Percentiles rank a stretch among this genome's conserved stretches.
Conservation (phyloP, 805 yeast species). For the Myxozyma neotropica region DNA sequence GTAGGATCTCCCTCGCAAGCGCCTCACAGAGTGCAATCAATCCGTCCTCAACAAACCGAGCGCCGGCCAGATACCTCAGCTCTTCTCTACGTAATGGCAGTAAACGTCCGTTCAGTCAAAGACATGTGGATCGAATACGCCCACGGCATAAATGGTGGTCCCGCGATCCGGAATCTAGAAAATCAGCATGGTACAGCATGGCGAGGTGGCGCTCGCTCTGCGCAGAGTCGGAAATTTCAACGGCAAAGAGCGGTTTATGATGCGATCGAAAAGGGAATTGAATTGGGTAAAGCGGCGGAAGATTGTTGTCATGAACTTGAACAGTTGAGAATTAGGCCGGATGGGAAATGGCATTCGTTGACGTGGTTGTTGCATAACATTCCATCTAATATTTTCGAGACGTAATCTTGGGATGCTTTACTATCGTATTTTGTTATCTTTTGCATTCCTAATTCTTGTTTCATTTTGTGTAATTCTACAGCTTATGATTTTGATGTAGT, state of each 20-base stretch:
- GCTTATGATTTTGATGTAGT: background rate
- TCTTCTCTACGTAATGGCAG: constrained; percentile 29
- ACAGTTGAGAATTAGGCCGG: constrained; percentile 19
- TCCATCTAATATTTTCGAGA: constrained; percentile 24
- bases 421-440: background rate
- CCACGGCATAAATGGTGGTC: constrained; percentile 30
- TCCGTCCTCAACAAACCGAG: background rate
- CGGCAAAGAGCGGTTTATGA: constrained; percentile 28
- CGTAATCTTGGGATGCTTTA: background rate
- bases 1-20: background rate
- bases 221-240: constrained; percentile 31
- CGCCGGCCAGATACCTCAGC: constrained; percentile 11
- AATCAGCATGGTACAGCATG: constrained; percentile 30
- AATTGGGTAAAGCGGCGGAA: constrained; percentile 23
- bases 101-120: constrained; percentile 23
- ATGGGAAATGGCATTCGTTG: constrained; percentile 24
- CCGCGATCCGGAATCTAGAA: constrained; percentile 24
- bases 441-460: background rate
- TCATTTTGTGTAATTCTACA: no score
- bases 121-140: constrained; percentile 33
- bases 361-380: constrained; percentile 30
- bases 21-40: background rate
- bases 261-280: constrained; percentile 27
- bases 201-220: constrained; percentile 33
- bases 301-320: constrained; percentile 31